Percentiles rank a stretch among this genome's conserved stretches.
Evolutionary conservation across 306 rosid species (phyloP).

Genomic region (Coriaria nepalensis): DNA sequence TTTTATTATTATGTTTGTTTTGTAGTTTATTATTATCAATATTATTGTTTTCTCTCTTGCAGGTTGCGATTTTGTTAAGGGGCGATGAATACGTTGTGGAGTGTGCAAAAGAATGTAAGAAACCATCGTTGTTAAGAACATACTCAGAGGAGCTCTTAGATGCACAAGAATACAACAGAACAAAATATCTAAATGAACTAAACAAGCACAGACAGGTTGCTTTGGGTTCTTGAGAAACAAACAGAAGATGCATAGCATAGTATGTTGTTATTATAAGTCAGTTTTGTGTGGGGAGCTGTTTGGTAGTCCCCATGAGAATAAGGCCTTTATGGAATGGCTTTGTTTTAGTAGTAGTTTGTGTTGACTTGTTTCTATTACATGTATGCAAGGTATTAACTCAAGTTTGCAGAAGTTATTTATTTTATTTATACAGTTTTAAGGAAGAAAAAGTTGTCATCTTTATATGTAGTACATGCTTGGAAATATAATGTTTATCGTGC

Average conservation of each 20-base stretch:
- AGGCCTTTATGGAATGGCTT: too few species aligned
- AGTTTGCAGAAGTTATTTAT: too few species aligned
- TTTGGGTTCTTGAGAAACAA: conserved; percentile 21
- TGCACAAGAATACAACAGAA: conserved; percentile 70
- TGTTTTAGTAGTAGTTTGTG: too few species aligned
- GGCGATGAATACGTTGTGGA: conserved; percentile 30
- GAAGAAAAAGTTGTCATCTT: too few species aligned
- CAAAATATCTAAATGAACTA: conserved; percentile 51
- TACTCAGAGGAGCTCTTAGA: conserved; percentile 75
- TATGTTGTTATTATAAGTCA: not conserved
- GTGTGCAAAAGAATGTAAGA: conserved; percentile 13
- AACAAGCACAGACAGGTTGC: conserved; percentile 40
- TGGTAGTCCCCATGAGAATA: not conserved
- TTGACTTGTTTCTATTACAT: too few species aligned
- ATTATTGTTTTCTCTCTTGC: too few species aligned
- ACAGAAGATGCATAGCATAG: not conserved
- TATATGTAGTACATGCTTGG: too few species aligned
- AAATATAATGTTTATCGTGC: too few species aligned
- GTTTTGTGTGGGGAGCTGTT: not conserved
- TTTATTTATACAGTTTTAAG: too few species aligned
- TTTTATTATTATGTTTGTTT: not conserved
- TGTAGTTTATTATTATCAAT: too few species aligned
- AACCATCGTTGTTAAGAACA: conserved; percentile 34
- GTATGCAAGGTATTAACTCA: too few species aligned
- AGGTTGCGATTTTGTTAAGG: conserved; percentile 48